Evolutionary conservation across 2,329 filamentous ascomycete genomes (phyloP), one percentile per base, ranked within the genome.

Genomic region (Aureobasidium musti): DNA sequence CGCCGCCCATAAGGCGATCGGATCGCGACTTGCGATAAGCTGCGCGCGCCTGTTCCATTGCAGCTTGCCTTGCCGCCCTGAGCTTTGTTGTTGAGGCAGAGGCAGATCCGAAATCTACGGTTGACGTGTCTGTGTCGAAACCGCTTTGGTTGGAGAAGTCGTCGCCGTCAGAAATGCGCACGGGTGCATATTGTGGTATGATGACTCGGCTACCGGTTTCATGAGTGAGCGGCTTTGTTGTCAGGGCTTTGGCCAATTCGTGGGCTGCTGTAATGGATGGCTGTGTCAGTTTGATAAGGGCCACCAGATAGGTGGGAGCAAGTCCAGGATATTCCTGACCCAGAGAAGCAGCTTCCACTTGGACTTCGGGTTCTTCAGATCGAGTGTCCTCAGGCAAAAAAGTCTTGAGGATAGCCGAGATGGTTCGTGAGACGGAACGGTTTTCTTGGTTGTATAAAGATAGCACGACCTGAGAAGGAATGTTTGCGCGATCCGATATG

Each of bases 1-100:
- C 93, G 67, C 88, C 90, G 26, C 88, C 86, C 80, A 91, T 92
- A 3, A 94, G 79, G 0, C 83, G 88, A 68, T 92, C 86, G 0
- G 91, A 92, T 71, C 85, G 88, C 21, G 85, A 84, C 70, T 82
- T 84, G 39, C 86, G 83, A 72, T 86, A 85, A 1, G 86, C 84
- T 10, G 81, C 77, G 11, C 81, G 79, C 3, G 88, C 88, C 76
- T 89, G 83, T 4, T 76, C 76, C 71, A 87, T 86, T 14, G 86
- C 86, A 5, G 78, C 75, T 28, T 77, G 76, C 17, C 84, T 79
- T 45, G 82, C 81, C 5, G 78, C 74, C 56, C 80, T 77, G 66
- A 85, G 79, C 5, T 78, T 74, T 0, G 77, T 75, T n/a, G 81
- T 82, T 21, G 77, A 75, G 13, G 74, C 73, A 7, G 74, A 73